Percentiles rank a stretch among this genome's conserved stretches.
Conservation (phyloP, 108 stramenopile species). For the Cyclotella atomus region DNA sequence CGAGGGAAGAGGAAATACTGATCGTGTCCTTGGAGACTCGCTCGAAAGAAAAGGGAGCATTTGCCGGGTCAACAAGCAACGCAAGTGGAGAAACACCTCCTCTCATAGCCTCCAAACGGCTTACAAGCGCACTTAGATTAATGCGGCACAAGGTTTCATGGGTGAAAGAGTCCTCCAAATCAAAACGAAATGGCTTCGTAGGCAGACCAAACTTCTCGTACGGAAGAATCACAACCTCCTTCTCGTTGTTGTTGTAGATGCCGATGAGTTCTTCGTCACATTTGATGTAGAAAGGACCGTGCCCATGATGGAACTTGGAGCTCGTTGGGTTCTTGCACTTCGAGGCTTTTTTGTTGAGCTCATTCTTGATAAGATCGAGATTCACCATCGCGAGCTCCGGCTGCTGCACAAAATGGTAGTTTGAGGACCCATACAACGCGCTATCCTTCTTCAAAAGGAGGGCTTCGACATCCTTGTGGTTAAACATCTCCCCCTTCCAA, state of each 20-base stretch:
- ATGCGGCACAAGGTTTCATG: not conserved
- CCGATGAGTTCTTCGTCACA: not conserved
- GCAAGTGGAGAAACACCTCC: not conserved
- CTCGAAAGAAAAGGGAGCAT: not conserved
- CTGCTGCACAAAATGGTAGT: not conserved
- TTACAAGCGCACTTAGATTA: not conserved
- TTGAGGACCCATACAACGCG: not conserved
- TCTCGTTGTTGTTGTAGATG: not conserved
- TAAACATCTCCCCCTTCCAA: not conserved
- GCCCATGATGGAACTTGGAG: not conserved
- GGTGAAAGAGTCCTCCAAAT: not conserved
- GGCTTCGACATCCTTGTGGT: not conserved
- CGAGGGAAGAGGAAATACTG: not conserved
- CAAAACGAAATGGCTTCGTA: not conserved
- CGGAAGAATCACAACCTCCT: not conserved
- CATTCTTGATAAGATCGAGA: not conserved
- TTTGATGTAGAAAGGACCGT: not conserved
- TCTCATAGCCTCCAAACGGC: no score
- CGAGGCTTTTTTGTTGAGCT: not conserved
- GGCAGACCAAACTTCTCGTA: not conserved
- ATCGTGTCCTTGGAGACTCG: not conserved
- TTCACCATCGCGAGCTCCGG: not conserved
- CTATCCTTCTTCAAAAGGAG: not conserved
- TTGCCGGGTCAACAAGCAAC: not conserved
- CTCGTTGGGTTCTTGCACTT: not conserved